Evolutionary conservation across 257 asterid species (phyloP).

Genomic region (Nicotiana tabacum): DNA sequence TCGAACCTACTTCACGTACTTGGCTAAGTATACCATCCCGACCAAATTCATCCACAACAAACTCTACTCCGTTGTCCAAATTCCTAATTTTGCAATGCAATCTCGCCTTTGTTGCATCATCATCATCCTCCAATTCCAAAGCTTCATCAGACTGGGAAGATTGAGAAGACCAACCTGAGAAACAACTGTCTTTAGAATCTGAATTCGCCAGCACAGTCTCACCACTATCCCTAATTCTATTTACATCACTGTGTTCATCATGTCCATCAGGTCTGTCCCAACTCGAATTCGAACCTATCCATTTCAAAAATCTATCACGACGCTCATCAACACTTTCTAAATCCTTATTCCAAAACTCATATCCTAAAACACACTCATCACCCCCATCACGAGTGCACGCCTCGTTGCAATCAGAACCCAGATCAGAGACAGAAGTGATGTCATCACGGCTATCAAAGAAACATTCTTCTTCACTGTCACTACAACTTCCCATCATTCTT

Average conservation of each 20-base stretch:
- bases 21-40: slow-evolving; percentile 38
- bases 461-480: slow-evolving; percentile 42
- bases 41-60: slow-evolving; percentile 33
- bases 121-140: slow-evolving; percentile 27
- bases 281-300: slow-evolving; percentile 61
- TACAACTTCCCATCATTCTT: slow-evolving; percentile 35
- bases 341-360: slow-evolving; percentile 64
- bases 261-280: slow-evolving; percentile 18
- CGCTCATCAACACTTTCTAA: slow-evolving; percentile 62
- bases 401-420: slow-evolving; percentile 46
- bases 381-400: slow-evolving; percentile 30
- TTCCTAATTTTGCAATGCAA: slow-evolving; percentile 34
- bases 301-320: slow-evolving; percentile 50
- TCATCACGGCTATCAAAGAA: slow-evolving; percentile 64
- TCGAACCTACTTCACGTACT: slow-evolving; percentile 53
- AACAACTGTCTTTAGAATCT: slow-evolving; percentile 34
- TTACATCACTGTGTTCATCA: slow-evolving; percentile 29
- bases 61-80: slow-evolving; percentile 51
- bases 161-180: slow-evolving; percentile 38
- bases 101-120: slow-evolving; percentile 27
- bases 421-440: slow-evolving; percentile 38
- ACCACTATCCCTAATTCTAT: slow-evolving; percentile 34
- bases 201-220: slow-evolving; percentile 41
- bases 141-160: slow-evolving; percentile 28
- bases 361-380: slow-evolving; percentile 39